Evolutionary conservation across 2,329 filamentous ascomycete genomes (phyloP).

Genomic region (Macrophomina phaseolina): DNA sequence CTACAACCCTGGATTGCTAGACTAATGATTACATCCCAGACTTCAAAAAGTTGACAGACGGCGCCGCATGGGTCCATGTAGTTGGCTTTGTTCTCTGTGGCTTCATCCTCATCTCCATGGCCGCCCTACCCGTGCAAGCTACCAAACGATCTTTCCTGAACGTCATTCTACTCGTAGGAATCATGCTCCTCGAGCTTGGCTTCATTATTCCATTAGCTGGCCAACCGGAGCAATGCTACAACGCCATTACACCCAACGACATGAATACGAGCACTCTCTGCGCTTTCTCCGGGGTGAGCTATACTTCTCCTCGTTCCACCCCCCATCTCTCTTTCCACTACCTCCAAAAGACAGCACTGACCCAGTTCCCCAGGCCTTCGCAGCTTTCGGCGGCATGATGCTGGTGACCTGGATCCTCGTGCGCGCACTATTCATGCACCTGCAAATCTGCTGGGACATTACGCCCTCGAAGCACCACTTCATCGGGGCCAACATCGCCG

Average conservation of each 20-base stretch:
- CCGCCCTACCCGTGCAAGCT: conserved; percentile 80
- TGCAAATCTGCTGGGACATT: conserved; percentile 97
- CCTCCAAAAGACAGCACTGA: conserved; percentile 54
- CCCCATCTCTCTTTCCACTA: conserved; percentile 62
- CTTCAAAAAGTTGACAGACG: conserved; percentile 57
- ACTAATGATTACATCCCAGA: conserved; percentile 29
- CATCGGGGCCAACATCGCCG: conserved; percentile 77
- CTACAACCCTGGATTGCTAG: not conserved
- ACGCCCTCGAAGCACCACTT: conserved; percentile 89
- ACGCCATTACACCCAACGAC: conserved; percentile 89
- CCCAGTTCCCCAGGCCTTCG: conserved; percentile 33
- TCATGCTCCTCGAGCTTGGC: conserved; percentile 84
- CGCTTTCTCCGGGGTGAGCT: conserved; percentile 78
- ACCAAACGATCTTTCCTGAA: conserved; percentile 93
- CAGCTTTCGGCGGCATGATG: conserved; percentile 21
- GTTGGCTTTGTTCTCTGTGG: conserved; percentile 72
- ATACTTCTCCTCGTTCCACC: not conserved
- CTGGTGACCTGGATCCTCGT: conserved; percentile 65
- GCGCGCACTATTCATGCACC: conserved; percentile 86
- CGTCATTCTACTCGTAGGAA: conserved; percentile 78
- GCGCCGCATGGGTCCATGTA: conserved; percentile 72
- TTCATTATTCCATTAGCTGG: conserved; percentile 87
- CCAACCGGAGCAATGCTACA: conserved; percentile 80
- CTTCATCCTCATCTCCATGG: conserved; percentile 83
- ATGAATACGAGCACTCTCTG: conserved; percentile 84